phyloP scores from a whole-genome alignment of 2,329 filamentous ascomycete species.

The Diaporthe eres region DNA sequence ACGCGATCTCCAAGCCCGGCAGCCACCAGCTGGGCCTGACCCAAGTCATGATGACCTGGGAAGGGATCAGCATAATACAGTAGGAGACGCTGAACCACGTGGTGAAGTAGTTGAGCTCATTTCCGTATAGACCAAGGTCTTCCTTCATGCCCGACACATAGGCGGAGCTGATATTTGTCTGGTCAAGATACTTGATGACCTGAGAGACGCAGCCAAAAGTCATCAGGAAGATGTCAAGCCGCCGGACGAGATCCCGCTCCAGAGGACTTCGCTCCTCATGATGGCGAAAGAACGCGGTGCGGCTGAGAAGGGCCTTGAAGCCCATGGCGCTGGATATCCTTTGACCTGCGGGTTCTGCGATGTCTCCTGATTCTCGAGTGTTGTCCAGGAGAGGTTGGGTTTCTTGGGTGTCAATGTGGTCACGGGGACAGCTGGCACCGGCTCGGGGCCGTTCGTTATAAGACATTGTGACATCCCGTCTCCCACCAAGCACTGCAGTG shows the following conservation, averaged over 20 bases:
- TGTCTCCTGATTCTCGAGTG: neutral
- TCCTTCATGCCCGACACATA: constrained; percentile 58
- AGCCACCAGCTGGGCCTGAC: constrained; percentile 54
- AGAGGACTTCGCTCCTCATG: constrained; percentile 47
- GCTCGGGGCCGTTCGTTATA: constrained; percentile 22
- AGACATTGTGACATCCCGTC: constrained; percentile 29
- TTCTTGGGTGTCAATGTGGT: constrained; percentile 19
- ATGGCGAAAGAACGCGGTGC: constrained; percentile 31
- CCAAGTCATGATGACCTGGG: constrained; percentile 54
- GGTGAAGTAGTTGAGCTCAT: constrained; percentile 48
- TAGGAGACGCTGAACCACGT: constrained; percentile 54
- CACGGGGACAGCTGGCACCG: neutral
- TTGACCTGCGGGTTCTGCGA: neutral
- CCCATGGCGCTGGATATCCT: constrained; percentile 15
- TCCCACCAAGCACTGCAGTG: constrained; percentile 9
- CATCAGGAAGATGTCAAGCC: constrained; percentile 54
- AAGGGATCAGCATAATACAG: constrained; percentile 53
- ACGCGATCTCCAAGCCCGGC: constrained; percentile 51
- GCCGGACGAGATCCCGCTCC: constrained; percentile 51
- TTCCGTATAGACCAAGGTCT: constrained; percentile 50
- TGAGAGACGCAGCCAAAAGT: constrained; percentile 54
- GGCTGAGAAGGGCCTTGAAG: constrained; percentile 19
- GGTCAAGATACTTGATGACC: constrained; percentile 52
- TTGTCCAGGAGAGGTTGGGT: constrained; percentile 25
- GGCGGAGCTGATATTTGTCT: constrained; percentile 54